phyloP scores from a whole-genome alignment of 345 rosid species.

The Gossypium sturtianum region DNA sequence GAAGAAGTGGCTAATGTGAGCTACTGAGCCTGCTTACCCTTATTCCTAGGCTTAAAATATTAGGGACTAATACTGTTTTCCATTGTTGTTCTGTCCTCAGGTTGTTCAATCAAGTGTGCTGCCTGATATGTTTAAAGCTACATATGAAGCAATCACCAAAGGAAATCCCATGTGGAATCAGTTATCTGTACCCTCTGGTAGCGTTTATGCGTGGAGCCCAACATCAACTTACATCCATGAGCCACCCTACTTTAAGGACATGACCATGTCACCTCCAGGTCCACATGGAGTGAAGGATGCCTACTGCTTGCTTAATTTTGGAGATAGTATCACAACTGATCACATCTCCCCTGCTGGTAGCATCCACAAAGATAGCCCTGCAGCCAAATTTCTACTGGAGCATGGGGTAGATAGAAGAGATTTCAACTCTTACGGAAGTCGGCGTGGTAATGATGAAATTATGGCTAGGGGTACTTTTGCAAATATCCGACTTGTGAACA shows the following conservation, averaged over 20 bases:
- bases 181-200: conserved; percentile 54
- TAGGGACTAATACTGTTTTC: neutral
- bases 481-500: conserved; percentile 76
- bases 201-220: conserved; percentile 73
- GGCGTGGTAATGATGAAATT: conserved; percentile 82
- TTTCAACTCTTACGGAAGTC: conserved; percentile 86
- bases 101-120: conserved; percentile 78
- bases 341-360: conserved; percentile 98
- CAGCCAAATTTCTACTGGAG: conserved; percentile 77
- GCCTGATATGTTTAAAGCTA: conserved; percentile 88
- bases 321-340: conserved; percentile 90
- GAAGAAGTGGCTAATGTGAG: conserved; percentile 79
- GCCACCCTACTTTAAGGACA: conserved; percentile 85
- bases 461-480: conserved; percentile 91
- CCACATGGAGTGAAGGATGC: conserved; percentile 77
- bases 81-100: conserved; percentile 28
- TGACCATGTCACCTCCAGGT: conserved; percentile 93
- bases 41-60: neutral
- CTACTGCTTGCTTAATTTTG: conserved; percentile 78
- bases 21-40: conserved; percentile 7
- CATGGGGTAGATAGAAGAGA: conserved; percentile 76
- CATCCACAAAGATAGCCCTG: conserved; percentile 92
- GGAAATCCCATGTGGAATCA: conserved; percentile 92
- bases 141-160: conserved; percentile 75
- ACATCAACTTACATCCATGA: conserved; percentile 84